Percentiles rank a stretch among this genome's conserved stretches.
Conservation (phyloP, 164 flowering plant genomes). For the Saururus chinensis region DNA sequence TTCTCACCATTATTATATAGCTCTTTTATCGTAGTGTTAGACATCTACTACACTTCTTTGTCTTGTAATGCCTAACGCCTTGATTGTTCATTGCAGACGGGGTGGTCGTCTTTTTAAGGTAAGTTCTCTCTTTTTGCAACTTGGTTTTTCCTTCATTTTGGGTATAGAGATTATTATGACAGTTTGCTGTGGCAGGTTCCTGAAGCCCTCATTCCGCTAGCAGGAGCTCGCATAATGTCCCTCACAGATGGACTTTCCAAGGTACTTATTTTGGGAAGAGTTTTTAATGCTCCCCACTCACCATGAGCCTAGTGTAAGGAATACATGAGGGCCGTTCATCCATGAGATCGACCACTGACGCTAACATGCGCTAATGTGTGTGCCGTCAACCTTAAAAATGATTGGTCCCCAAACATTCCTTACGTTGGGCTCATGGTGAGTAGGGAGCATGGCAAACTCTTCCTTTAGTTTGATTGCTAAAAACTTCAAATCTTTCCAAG, state of each 20-base stretch:
- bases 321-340: no score
- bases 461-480: no score
- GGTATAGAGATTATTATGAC: slow-evolving; percentile 6
- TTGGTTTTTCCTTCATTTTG: slow-evolving; percentile 10
- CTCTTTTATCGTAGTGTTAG: background rate
- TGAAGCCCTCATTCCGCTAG: slow-evolving; percentile 86
- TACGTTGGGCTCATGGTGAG: no score
- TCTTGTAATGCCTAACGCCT: background rate
- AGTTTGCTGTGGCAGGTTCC: slow-evolving; percentile 53
- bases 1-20: background rate
- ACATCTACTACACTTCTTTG: background rate
- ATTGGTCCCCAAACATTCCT: no score
- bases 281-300: no score
- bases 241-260: slow-evolving; percentile 92
- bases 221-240: slow-evolving; percentile 96
- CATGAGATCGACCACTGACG: no score
- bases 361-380: no score
- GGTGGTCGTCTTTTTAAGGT: slow-evolving; percentile 92
- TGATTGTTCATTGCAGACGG: slow-evolving; percentile 33
- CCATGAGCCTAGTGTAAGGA: no score
- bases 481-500: no score
- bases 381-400: no score
- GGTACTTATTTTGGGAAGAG: no score
- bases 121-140: slow-evolving; percentile 14
- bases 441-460: no score